Base-by-base conservation (phyloP, 1,284 basidiomycete genomes). In the Puccinia novopanici region DNA sequence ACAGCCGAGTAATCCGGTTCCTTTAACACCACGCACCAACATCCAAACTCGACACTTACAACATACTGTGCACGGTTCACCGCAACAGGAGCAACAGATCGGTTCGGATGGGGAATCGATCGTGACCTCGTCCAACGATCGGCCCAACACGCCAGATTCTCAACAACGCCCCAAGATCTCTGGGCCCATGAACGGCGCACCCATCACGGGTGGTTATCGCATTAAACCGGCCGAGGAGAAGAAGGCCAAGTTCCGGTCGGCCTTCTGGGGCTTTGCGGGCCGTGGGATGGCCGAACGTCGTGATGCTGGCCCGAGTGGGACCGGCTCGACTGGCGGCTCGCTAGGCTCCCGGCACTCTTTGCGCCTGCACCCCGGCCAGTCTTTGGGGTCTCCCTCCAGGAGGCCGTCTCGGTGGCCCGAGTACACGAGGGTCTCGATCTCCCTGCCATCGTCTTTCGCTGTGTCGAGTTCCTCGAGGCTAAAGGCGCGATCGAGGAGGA, bases 401-500 rank as follows among this genome's bases (percentile, higher is more conserved):
- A 98, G 81, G 92, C 95, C 1, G 89, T 99, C 42, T 91, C 93
- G 3, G 90, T 97, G 48, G 92, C 93, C 6, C 90, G 93, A 85
- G 92, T 98, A 81, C 84, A 85, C 48, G 86, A 86, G 3, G 85
- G 86, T 3, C 93, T 92, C 75, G 92, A 92, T 83, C 88, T 99
- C 24, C 97, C 96, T 0, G 93, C 95, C 3, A 93, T 99, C 81
- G 92, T 98, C 45, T 98, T 95, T 88, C 90, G 96, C 78, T 94
- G 92, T 83, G 86, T 87, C 63, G 86, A 87, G 81, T 87, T 86
- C 76, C 84, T 87, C 30, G 93, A 96, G 87, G 89, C 91, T 48
- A 94, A 94, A 86, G 90, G 93, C 84, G 96, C 96, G 13, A 93
- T 97, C 83, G 90, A 93, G 84, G 96, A 99, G 85, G 96, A 99